Percentiles rank a stretch among this genome's conserved stretches.
These are phyloP conservation scores for Colletotrichum incanum DNA, from an alignment of 2,329 filamentous ascomycete genomes.

Conservation along the genomic window DNA sequence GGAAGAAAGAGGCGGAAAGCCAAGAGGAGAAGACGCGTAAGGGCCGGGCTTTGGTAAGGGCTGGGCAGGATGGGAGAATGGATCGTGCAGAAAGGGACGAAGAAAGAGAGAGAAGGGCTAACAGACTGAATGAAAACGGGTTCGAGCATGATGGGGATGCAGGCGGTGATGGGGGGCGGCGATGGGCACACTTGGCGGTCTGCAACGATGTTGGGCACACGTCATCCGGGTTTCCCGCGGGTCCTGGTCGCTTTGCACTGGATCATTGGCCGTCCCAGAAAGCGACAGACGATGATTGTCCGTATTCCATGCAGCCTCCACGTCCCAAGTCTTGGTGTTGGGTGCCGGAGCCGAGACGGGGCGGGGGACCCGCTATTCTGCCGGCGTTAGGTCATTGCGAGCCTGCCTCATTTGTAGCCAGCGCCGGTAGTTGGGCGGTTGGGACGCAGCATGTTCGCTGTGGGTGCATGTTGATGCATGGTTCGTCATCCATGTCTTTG, in stretches of 20 bases:
- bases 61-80: background rate
- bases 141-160: background rate
- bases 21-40: slow-evolving; percentile 26
- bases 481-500: slow-evolving; percentile 25
- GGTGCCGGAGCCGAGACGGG: slow-evolving; percentile 36
- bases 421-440: slow-evolving; percentile 28
- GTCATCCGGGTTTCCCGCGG: slow-evolving; percentile 25
- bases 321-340: background rate
- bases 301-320: background rate
- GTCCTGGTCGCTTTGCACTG: background rate
- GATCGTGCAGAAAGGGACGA: background rate
- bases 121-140: background rate
- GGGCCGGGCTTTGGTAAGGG: background rate
- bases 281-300: background rate
- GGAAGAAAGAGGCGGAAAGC: slow-evolving; percentile 7
- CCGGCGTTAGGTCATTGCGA: slow-evolving; percentile 26
- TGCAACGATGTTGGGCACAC: slow-evolving; percentile 10
- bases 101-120: background rate
- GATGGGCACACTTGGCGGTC: slow-evolving; percentile 1
- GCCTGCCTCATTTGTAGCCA: slow-evolving; percentile 5
- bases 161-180: background rate
- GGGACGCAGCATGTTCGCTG: background rate
- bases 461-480: background rate
- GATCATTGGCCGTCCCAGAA: slow-evolving; percentile 1
- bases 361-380: slow-evolving; percentile 29